These are phyloP conservation scores for Geosmithia putterillii DNA, from an alignment of 2,329 filamentous ascomycete genomes.

Conservation along the genomic window DNA sequence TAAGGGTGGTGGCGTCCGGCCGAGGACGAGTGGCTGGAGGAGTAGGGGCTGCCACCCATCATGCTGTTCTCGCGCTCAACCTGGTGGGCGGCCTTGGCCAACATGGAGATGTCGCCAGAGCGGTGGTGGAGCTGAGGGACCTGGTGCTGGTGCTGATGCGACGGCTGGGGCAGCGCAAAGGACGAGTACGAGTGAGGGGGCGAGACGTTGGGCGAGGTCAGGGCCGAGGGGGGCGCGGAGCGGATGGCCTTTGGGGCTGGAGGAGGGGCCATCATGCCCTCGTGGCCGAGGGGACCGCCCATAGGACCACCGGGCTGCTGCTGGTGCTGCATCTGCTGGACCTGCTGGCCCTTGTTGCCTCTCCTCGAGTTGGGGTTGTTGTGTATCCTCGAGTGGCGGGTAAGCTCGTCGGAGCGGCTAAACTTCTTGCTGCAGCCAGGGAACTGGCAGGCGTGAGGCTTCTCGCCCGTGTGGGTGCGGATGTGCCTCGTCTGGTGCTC, in stretches of 20 bases:
- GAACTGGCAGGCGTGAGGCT: conserved; percentile 92
- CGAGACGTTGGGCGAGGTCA: conserved; percentile 90
- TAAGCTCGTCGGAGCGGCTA: conserved; percentile 91
- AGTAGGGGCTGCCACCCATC: conserved; percentile 23
- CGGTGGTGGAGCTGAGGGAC: conserved; percentile 24
- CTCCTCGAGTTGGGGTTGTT: conserved; percentile 95
- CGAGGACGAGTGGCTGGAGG: not conserved
- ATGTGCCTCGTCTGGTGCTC: conserved; percentile 91
- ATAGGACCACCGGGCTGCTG: conserved; percentile 14
- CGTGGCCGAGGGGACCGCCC: conserved; percentile 29
- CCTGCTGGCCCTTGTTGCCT: conserved; percentile 64
- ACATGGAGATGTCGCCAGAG: conserved; percentile 40
- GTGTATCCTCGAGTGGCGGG: conserved; percentile 94
- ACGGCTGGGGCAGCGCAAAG: conserved; percentile 41
- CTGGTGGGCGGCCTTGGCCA: conserved; percentile 49
- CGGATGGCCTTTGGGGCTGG: conserved; percentile 66
- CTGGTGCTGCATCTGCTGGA: conserved; percentile 18
- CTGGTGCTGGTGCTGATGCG: conserved; percentile 3
- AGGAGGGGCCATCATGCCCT: conserved; percentile 69
- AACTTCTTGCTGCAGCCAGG: conserved; percentile 96
- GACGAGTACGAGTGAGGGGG: conserved; percentile 80
- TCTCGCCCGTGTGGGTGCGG: conserved; percentile 94
- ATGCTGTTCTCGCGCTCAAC: conserved; percentile 45
- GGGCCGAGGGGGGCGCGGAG: conserved; percentile 75
- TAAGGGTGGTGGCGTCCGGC: conserved; percentile 27